Base-by-base conservation (phyloP, 192 early-diverging fungal species). In the Kappamyces sp. region DNA sequence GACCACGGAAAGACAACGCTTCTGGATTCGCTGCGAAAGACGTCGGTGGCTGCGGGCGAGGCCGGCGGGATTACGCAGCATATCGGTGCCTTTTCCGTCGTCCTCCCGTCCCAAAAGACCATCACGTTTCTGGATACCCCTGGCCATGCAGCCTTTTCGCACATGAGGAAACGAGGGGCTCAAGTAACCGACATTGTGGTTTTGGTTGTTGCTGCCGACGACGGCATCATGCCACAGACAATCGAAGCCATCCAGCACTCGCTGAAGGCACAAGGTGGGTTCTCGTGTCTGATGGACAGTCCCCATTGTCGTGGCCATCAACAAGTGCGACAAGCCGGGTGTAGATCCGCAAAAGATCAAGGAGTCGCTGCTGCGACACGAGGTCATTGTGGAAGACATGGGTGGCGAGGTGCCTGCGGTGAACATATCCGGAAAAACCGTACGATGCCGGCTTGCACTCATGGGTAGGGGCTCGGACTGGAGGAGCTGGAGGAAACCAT, bases 201-300 rank as follows among this genome's bases (percentile, higher is more conserved):
- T 2, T 74, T 98, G n/a, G 93, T 98, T 0, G 95, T 98, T 0
- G 93, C 93, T 2, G 95, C 92, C 5, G 95, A 96, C 65, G 95
- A 96, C 69, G 95, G 95, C 3, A 87, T 98, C 33, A 98, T 96
- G 95, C 95, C 95, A 1, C 95, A 98, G 68, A 98, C 95, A 1
- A 74, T 88, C 5, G 95, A 98, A 69, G 93, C 95, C 5, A 92
- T 98, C 53, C 80, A 91, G 64, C 93, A 94, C 70, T 89, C 93
- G 3, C 77, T 87, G 38, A 83, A 66, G n/a, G 68, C 68, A 2
- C 51, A 55, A 33, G 64, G 66, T 67, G 6, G 0, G 60, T 7
- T 5, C 23, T 41, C n/a, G 6, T 6, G 7, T 23, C 41, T 15
- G 3, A 3, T 3, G 3, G 49, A 2, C 44, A 71, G 77, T 93